Conservation (phyloP, 2,329 filamentous ascomycete species). For the Penicillium sp. region DNA sequence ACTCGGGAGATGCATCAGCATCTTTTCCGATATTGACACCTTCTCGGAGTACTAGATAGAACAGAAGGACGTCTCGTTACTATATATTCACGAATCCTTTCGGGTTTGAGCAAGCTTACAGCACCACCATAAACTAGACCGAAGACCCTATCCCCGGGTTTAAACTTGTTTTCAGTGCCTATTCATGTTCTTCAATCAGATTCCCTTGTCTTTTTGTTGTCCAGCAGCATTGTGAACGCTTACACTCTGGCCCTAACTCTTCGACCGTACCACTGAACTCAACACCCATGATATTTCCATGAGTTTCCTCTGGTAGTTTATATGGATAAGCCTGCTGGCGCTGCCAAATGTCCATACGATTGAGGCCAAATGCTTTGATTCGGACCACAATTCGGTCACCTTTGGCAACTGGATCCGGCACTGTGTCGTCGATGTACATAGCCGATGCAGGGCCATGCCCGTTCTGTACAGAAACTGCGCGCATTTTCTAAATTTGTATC, state of each 20-base stretch:
- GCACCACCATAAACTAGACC: conserved; percentile 1
- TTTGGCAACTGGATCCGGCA: conserved; percentile 48
- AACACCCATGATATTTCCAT: conserved; percentile 26
- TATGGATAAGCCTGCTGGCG: conserved; percentile 26
- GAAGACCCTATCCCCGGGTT: conserved; percentile 1
- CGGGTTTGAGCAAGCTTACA: neutral
- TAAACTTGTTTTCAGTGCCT: neutral
- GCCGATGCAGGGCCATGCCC: conserved; percentile 54
- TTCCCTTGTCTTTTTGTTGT: neutral
- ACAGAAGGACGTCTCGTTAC: neutral
- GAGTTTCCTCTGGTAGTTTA: conserved; percentile 28
- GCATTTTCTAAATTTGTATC: conserved; percentile 3
- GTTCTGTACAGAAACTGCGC: conserved; percentile 52
- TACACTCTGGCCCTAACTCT: conserved; percentile 3
- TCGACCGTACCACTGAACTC: conserved; percentile 31
- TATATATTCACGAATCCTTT: neutral
- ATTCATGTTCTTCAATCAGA: neutral
- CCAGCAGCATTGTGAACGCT: neutral
- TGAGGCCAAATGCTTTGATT: conserved; percentile 67
- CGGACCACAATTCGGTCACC: conserved; percentile 6
- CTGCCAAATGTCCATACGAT: conserved; percentile 35
- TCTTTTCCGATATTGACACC: neutral
- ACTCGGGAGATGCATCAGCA: neutral
- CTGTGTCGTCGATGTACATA: conserved; percentile 57
- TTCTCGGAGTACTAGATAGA: conserved; percentile 1